Evolutionary conservation across 2,329 filamentous ascomycete species (phyloP).

Genomic region (Apiospora marii): DNA sequence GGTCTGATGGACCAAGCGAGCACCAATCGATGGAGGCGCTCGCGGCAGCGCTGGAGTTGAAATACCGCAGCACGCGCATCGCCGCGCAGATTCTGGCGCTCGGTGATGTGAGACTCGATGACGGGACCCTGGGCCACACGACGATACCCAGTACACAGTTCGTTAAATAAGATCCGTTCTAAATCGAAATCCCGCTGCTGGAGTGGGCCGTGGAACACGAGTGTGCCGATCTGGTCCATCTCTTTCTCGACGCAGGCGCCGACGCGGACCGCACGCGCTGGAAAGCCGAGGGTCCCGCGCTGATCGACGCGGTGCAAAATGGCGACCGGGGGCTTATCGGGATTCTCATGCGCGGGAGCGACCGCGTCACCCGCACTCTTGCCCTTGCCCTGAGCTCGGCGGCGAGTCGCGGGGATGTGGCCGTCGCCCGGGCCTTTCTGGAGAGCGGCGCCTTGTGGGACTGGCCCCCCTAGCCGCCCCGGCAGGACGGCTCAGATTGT

Average conservation of each 20-base stretch:
- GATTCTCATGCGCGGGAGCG: constrained; percentile 1
- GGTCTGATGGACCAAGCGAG: not conserved
- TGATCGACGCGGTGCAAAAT: not conserved
- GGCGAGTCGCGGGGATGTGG: not conserved
- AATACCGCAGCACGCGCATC: not conserved
- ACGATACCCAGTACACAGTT: not conserved
- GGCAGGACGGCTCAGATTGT: no score
- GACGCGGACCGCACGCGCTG: not conserved
- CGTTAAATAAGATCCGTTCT: no score
- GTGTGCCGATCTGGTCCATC: constrained; percentile 6
- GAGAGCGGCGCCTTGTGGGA: constrained; percentile 9
- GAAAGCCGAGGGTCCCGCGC: not conserved
- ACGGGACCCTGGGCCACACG: not conserved
- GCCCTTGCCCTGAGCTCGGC: constrained; percentile 19
- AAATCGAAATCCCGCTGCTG: not conserved
- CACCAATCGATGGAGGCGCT: constrained; percentile 1
- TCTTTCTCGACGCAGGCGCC: constrained; percentile 13
- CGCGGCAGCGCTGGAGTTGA: not conserved
- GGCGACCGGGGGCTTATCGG: not conserved
- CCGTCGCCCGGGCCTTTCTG: constrained; percentile 1
- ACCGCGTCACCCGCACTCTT: not conserved
- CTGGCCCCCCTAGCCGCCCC: not conserved
- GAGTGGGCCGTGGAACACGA: constrained; percentile 24
- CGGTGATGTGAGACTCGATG: not conserved
- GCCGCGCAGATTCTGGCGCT: constrained; percentile 15